Conservation (phyloP, 345 rosid genomes). For the Passiflora organensis region DNA sequence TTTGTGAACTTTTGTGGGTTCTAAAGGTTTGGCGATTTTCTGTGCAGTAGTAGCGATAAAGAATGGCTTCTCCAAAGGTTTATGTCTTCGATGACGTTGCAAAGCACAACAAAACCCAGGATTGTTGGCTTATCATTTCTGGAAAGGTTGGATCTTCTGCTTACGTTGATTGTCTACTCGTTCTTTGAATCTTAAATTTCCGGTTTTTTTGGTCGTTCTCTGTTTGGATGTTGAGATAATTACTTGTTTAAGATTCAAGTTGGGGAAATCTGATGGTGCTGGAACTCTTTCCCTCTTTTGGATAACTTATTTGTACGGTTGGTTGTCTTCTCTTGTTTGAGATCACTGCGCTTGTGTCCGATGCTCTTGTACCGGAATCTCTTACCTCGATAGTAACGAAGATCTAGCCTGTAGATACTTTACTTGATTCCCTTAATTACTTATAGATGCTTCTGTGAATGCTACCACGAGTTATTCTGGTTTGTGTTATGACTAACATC, state of each 20-base stretch:
- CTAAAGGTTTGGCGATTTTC: constrained; percentile 6
- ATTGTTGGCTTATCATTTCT: constrained; percentile 87
- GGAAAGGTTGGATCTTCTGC: constrained; percentile 70
- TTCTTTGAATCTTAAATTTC: background rate
- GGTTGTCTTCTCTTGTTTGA: too few species aligned
- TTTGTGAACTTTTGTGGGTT: constrained; percentile 16
- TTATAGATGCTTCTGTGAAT: too few species aligned
- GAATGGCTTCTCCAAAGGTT: constrained; percentile 65
- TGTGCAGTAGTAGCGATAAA: constrained; percentile 23
- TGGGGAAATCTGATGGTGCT: background rate
- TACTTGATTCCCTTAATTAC: too few species aligned
- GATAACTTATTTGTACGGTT: background rate
- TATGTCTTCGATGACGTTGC: constrained; percentile 65
- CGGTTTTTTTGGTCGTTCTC: background rate
- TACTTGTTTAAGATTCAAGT: background rate
- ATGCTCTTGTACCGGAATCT: too few species aligned
- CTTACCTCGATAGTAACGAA: too few species aligned
- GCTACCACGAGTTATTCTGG: too few species aligned
- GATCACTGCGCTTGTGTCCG: too few species aligned
- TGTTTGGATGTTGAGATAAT: constrained; percentile 12
- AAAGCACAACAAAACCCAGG: constrained; percentile 71
- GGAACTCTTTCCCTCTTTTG: background rate
- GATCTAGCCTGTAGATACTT: too few species aligned
- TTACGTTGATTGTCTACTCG: background rate
- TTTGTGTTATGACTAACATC: too few species aligned